Base-by-base conservation (phyloP, 2,329 filamentous ascomycete species). In the Furcasterigmium sp. region DNA sequence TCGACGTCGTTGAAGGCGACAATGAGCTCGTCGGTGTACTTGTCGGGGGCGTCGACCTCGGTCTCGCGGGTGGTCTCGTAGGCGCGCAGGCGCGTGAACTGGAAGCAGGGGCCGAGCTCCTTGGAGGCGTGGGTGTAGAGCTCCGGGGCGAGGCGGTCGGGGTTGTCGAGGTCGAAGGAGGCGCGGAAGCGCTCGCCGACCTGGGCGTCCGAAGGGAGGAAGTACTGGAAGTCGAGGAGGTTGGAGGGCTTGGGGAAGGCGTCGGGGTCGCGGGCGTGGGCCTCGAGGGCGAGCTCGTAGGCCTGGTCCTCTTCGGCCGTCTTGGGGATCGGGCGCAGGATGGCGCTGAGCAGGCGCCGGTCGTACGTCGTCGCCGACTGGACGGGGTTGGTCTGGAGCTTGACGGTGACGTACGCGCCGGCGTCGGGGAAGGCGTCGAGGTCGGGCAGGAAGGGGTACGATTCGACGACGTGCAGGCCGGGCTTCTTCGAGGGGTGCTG, bases 391-490 rank as follows among this genome's bases (percentile, higher is more conserved):
- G 75, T 80, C 41, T 74, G 73, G 61, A 85, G 85, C 61, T 85
- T 85, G 65, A 85, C 72, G 13, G 81, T 80, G 49, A 84, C 77
- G 56, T 85, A 86, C 47, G 81, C 80, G 43, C 82, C 82, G 3
- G 77, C 78, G 59, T 86, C 82, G 38, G 82, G 80, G 65, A 84
- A 84, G n/a, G 80, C 76, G 46, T 83, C 77, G 34, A 82, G 70
- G 54, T 86, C 82, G 6, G 82, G 82, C 15, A 85, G 61, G 30
- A 86, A 62, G 21, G 81, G 80, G 47, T 73, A 76, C 15, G 76
- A 75, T 35, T 82, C 76, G 14, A 82, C 70, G 46, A 84, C 60
- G 50, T 77, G 58, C 10, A 48, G 41, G 57, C 19, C 54, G 50
- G 28, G 64, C 52, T 68, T 73, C 62, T 80, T 82, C 38, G 70